Conservation (phyloP, 2,329 filamentous ascomycete species). For the Paracoccidioides lutzii region DNA sequence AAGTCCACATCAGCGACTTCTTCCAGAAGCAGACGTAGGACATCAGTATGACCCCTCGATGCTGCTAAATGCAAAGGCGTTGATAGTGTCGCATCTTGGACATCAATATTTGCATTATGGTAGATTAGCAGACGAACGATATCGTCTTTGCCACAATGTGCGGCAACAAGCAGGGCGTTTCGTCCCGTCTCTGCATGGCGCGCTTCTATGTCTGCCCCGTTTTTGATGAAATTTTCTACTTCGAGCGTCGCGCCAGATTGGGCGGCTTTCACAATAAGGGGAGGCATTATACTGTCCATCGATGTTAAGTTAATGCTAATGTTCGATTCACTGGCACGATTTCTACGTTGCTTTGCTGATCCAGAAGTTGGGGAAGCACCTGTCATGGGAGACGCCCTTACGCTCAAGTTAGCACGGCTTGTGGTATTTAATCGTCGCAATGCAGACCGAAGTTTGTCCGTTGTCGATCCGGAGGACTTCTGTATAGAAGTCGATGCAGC, state of each 20-base stretch:
- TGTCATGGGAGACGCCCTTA: slow-evolving; percentile 4
- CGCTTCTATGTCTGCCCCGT: slow-evolving; percentile 20
- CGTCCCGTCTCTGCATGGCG: slow-evolving; percentile 21
- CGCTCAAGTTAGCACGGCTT: slow-evolving; percentile 2
- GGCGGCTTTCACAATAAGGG: slow-evolving; percentile 25
- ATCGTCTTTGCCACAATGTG: slow-evolving; percentile 28
- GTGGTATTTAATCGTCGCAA: slow-evolving; percentile 5
- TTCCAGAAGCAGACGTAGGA: slow-evolving; percentile 22
- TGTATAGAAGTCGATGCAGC: neutral
- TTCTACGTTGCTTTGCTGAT: slow-evolving; percentile 12
- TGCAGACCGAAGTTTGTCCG: slow-evolving; percentile 4
- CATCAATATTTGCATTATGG: slow-evolving; percentile 19
- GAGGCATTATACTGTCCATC: slow-evolving; percentile 18
- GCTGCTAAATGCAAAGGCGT: slow-evolving; percentile 27
- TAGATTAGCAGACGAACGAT: slow-evolving; percentile 23
- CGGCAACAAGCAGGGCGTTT: slow-evolving; percentile 27
- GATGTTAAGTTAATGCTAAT: slow-evolving; percentile 26
- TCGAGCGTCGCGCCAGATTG: slow-evolving; percentile 24
- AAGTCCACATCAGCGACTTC: slow-evolving; percentile 21
- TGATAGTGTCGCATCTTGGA: slow-evolving; percentile 19
- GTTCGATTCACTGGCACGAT: slow-evolving; percentile 16
- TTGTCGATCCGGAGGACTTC: slow-evolving; percentile 3
- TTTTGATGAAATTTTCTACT: slow-evolving; percentile 22
- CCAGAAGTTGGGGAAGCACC: slow-evolving; percentile 7
- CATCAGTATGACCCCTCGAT: slow-evolving; percentile 23